These are phyloP conservation scores for Saccharomyces hybrid DNA, from an alignment of 1,139 yeast genomes.

Conservation along the genomic window DNA sequence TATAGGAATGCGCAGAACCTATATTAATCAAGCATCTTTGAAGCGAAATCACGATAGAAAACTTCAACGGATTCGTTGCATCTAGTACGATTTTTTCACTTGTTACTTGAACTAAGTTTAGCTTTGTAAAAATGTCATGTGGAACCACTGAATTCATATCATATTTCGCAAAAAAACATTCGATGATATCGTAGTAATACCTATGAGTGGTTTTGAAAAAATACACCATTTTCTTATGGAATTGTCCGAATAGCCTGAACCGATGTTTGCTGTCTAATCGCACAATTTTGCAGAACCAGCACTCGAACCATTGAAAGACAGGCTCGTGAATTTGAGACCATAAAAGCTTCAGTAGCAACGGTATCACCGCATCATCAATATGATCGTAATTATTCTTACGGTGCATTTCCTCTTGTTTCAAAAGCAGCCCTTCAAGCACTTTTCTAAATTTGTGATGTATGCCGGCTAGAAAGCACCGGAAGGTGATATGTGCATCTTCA, in stretches of 20 bases:
- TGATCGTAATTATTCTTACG: not conserved
- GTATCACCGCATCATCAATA: not conserved
- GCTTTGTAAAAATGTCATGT: not conserved
- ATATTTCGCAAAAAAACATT: not conserved
- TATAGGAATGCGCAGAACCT: constrained; percentile 56
- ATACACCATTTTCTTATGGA: not conserved
- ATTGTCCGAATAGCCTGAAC: not conserved
- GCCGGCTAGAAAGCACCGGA: not conserved
- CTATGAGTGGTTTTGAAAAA: constrained; percentile 23
- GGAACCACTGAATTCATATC: constrained; percentile 2
- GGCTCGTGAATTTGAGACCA: constrained; percentile 64
- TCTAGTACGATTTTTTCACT: not conserved
- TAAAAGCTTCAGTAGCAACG: constrained; percentile 37
- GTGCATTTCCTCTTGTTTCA: not conserved
- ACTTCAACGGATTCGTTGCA: constrained; percentile 24
- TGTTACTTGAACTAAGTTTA: not conserved
- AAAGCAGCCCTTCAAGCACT: not conserved
- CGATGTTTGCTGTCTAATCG: not conserved
- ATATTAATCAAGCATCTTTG: constrained; percentile 49
- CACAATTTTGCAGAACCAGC: constrained; percentile 11
- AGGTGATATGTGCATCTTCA: not conserved
- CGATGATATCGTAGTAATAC: constrained; percentile 6
- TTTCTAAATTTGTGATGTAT: not conserved
- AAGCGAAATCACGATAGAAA: constrained; percentile 41
- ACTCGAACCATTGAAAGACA: constrained; percentile 43